Evolutionary conservation across 2,329 filamentous ascomycete genomes (phyloP).

Genomic region (Penicillium verrucosum): DNA sequence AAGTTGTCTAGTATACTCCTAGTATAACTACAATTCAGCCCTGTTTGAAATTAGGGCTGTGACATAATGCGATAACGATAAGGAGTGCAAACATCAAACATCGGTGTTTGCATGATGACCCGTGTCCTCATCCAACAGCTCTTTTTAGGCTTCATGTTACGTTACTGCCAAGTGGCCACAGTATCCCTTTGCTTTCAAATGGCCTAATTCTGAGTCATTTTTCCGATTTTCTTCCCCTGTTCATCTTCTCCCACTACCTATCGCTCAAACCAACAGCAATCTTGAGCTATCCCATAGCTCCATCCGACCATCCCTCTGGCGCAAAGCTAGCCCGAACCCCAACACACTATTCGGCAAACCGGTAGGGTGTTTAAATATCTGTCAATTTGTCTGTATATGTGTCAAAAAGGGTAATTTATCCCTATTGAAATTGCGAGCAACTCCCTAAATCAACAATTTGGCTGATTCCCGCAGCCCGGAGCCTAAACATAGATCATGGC

Average conservation of each 20-base stretch:
- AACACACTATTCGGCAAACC: slow-evolving; percentile 13
- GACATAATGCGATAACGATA: slow-evolving; percentile 14
- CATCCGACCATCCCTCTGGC: slow-evolving; percentile 10
- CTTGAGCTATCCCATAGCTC: slow-evolving; percentile 11
- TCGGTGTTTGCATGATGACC: slow-evolving; percentile 18
- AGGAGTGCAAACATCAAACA: slow-evolving; percentile 20
- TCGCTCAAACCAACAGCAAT: background rate
- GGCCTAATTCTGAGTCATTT: slow-evolving; percentile 20
- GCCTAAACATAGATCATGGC: slow-evolving; percentile 33
- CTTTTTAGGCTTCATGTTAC: slow-evolving; percentile 26
- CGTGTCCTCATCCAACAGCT: slow-evolving; percentile 24
- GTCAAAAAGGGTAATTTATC: background rate
- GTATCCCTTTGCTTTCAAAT: slow-evolving; percentile 28
- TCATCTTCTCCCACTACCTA: background rate
- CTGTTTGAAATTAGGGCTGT: slow-evolving; percentile 6
- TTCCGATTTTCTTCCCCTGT: background rate
- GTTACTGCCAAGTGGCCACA: slow-evolving; percentile 34
- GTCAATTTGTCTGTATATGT: slow-evolving; percentile 12
- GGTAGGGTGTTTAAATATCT: slow-evolving; percentile 6
- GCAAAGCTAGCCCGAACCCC: slow-evolving; percentile 14
- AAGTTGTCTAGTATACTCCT: background rate
- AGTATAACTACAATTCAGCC: background rate
- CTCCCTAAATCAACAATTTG: background rate
- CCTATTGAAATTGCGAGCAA: background rate
- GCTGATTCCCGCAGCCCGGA: slow-evolving; percentile 22